Conservation (phyloP, 495 filamentous ascomycete genomes). For the Aspergillus sclerotiicarbonarius region DNA sequence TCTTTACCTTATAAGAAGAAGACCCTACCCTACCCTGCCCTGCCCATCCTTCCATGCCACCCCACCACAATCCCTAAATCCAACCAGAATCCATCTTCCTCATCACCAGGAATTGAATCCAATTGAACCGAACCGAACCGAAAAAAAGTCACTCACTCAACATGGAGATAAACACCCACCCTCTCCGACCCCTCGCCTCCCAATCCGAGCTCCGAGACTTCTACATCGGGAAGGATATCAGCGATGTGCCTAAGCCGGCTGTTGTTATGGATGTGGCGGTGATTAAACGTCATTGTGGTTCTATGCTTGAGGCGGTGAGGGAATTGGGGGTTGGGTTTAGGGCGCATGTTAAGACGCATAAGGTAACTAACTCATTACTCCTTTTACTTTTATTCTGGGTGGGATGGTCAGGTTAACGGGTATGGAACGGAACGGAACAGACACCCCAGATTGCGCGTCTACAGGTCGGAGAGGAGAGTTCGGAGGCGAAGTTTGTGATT, state of each 20-base stretch:
- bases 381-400: neutral
- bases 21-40: too few species aligned
- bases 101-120: too few species aligned
- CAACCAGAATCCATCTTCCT: too few species aligned
- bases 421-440: constrained; percentile 31
- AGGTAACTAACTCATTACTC: constrained; percentile 45
- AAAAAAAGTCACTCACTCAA: too few species aligned
- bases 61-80: too few species aligned
- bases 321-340: constrained; percentile 65
- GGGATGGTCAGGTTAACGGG: too few species aligned
- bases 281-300: constrained; percentile 64
- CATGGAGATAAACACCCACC: neutral
- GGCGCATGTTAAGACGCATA: constrained; percentile 86
- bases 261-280: constrained; percentile 69
- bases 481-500: constrained; percentile 64
- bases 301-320: constrained; percentile 66
- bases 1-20: too few species aligned
- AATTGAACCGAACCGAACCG: too few species aligned
- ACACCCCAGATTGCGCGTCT: constrained; percentile 70
- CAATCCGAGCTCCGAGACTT: constrained; percentile 26
- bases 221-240: constrained; percentile 63
- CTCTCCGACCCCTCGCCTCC: constrained; percentile 9
- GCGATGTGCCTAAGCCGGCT: constrained; percentile 62
- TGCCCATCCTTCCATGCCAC: too few species aligned
- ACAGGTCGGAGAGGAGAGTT: constrained; percentile 60